These are phyloP conservation scores for Betula pendula DNA, from an alignment of 306 rosid genomes.

Conservation along the genomic window DNA sequence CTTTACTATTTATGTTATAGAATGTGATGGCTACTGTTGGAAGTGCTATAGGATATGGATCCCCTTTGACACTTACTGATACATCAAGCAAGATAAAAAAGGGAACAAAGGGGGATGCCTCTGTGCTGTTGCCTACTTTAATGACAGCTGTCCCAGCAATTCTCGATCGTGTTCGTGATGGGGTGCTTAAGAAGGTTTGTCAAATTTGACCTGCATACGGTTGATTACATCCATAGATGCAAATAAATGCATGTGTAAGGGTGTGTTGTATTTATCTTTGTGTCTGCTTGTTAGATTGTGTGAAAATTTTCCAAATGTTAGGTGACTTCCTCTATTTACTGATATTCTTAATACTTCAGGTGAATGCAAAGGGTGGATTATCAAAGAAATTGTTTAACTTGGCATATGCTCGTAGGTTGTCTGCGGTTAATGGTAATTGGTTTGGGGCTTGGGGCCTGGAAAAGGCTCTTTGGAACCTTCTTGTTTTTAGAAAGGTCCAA, in stretches of 20 bases:
- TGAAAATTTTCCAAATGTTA: constrained; percentile 11
- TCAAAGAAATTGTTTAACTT: constrained; percentile 78
- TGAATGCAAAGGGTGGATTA: constrained; percentile 76
- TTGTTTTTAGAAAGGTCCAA: constrained; percentile 83
- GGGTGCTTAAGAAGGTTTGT: constrained; percentile 84
- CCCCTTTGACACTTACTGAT: constrained; percentile 92
- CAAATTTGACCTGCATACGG: constrained; percentile 26
- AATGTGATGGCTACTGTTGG: constrained; percentile 80
- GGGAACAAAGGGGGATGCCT: constrained; percentile 88
- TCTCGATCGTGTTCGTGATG: constrained; percentile 96
- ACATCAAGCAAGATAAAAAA: constrained; percentile 89
- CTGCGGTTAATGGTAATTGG: constrained; percentile 89
- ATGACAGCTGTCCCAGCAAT: constrained; percentile 96
- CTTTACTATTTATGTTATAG: constrained; percentile 45
- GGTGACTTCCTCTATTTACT: constrained; percentile 16
- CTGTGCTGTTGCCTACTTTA: constrained; percentile 74
- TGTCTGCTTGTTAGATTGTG: neutral
- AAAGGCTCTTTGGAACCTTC: constrained; percentile 66
- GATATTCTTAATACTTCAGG: constrained; percentile 49
- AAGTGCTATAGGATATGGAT: constrained; percentile 88
- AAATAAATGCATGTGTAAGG: neutral
- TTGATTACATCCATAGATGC: constrained; percentile 4
- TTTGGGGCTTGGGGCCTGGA: constrained; percentile 96
- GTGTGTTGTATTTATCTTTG: neutral
- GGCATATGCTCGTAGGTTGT: constrained; percentile 86